Base-by-base conservation (phyloP, 1,284 basidiomycete genomes). In the Ceratobasidium sp. region DNA sequence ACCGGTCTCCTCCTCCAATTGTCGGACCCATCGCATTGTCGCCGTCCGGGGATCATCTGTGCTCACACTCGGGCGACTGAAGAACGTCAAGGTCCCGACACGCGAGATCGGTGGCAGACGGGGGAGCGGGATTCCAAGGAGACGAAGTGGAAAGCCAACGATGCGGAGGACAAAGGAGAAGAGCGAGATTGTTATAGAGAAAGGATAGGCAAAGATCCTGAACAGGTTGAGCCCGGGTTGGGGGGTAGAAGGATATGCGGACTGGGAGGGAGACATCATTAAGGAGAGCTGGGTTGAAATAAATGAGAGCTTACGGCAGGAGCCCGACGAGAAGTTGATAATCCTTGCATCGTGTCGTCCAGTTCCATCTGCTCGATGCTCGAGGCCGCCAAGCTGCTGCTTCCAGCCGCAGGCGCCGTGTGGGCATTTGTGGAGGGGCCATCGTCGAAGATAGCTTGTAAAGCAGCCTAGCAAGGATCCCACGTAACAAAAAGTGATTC, bases 1-100 rank as follows among this genome's bases (percentile, higher is more conserved):
- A 1, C 92, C 92, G 0, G 92, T 93, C 80, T 92, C 90, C 76
- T 93, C 92, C 80, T 94, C 92, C 3, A 94, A 84, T 34, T 89
- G 87, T 22, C 88, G 86, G 14, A 94, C 85, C 90, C 92, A 94
- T 37, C 89, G 85, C 75, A 92, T 91, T 0, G 88, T 85, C 0
- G 87, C 88, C 9, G 86, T 84, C 14, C 84, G 83, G 14, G 84
- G 83, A 74, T 84, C 84, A 48, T 73, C 78, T 24, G 51, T 74
- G 43, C 53, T 66, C 29, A 65, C 37, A 37, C 49, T 54, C 14
- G 49, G 63, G 48, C 71, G 75, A 76, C 54, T 29, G 66, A 76
- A 34, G 56, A 65, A 65, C 9, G 68, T 65, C 43, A 66, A 41
- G 24, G 58, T 46, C 2, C 74, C 66, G 11, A 31, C 62, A 31